Evolutionary conservation across 2,329 filamentous ascomycete species (phyloP).

Genomic region (Metarhizium sp.): DNA sequence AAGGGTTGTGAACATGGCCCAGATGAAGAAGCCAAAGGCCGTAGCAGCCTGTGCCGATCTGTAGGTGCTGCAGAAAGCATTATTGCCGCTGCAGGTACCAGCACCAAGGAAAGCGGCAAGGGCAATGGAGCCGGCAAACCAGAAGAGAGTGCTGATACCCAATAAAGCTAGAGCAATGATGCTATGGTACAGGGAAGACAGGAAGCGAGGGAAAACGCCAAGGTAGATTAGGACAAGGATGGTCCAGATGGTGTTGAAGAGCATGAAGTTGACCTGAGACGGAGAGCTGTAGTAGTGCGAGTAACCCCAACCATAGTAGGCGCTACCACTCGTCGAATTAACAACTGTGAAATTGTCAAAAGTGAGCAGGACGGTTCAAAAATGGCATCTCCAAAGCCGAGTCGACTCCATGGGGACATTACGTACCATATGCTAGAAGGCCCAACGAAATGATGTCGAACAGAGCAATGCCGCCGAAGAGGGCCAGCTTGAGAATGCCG

Average conservation of each 20-base stretch:
- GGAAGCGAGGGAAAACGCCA: slow-evolving; percentile 54
- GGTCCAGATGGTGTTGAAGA: slow-evolving; percentile 74
- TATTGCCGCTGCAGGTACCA: slow-evolving; percentile 40
- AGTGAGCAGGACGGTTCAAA: background rate
- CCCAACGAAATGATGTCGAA: slow-evolving; percentile 6
- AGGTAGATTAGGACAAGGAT: slow-evolving; percentile 63
- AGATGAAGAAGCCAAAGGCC: slow-evolving; percentile 59
- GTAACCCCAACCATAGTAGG: background rate
- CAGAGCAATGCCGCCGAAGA: slow-evolving; percentile 6
- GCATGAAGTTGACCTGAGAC: slow-evolving; percentile 60
- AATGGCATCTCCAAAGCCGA: background rate
- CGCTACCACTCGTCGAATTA: background rate
- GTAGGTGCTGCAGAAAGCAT: slow-evolving; percentile 37
- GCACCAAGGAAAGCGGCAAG: slow-evolving; percentile 56
- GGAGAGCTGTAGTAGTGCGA: slow-evolving; percentile 29
- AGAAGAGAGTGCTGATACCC: slow-evolving; percentile 70
- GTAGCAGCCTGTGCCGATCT: slow-evolving; percentile 51
- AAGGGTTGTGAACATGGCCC: slow-evolving; percentile 39
- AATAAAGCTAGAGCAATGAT: slow-evolving; percentile 60
- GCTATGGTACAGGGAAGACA: slow-evolving; percentile 51
- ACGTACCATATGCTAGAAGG: slow-evolving; percentile 7
- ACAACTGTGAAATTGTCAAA: slow-evolving; percentile 6
- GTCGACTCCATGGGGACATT: background rate
- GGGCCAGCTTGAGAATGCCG: slow-evolving; percentile 1
- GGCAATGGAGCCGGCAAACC: slow-evolving; percentile 80